A percentile compares a stretch with the other conserved stretches of the same genome.
Conservation (phyloP, 2,329 filamentous ascomycete genomes). For the Sporothrix dimorphospora region DNA sequence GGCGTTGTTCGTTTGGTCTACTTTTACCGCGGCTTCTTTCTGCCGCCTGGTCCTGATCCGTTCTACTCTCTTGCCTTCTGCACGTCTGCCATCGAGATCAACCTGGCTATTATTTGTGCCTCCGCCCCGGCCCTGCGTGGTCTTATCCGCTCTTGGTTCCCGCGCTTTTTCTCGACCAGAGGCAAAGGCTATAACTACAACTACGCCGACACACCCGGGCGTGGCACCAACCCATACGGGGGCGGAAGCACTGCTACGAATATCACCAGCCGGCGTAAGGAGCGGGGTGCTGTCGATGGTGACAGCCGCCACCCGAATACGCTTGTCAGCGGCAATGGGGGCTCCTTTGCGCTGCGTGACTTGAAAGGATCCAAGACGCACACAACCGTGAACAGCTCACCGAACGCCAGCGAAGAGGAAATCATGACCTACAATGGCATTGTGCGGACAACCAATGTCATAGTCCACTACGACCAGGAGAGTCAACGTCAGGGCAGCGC, state of each 20-base stretch:
- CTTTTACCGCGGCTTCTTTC: slow-evolving; percentile 42
- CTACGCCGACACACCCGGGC: neutral
- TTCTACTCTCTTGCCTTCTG: slow-evolving; percentile 43
- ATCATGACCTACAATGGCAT: slow-evolving; percentile 47
- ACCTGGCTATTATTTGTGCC: slow-evolving; percentile 48
- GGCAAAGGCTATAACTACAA: slow-evolving; percentile 22
- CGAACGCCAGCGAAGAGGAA: slow-evolving; percentile 44
- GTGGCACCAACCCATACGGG: neutral
- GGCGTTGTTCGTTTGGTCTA: slow-evolving; percentile 42
- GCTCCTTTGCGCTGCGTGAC: slow-evolving; percentile 36
- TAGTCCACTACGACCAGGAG: slow-evolving; percentile 34
- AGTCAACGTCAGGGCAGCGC: slow-evolving; percentile 21
- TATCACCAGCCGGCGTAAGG: neutral
- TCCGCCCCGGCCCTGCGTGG: slow-evolving; percentile 39
- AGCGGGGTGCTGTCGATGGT: neutral
- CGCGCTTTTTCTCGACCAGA: slow-evolving; percentile 32
- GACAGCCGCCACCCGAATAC: slow-evolving; percentile 13
- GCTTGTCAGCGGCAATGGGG: neutral
- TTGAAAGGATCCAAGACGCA: slow-evolving; percentile 37
- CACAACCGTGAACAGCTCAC: slow-evolving; percentile 43
- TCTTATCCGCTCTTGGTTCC: slow-evolving; percentile 33
- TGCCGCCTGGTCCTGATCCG: slow-evolving; percentile 35
- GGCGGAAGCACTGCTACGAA: neutral
- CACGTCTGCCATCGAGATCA: slow-evolving; percentile 46
- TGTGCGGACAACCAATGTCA: slow-evolving; percentile 42